Evolutionary conservation across 805 yeast species (phyloP).

Genomic region (Metschnikowia chrysomelidarum): DNA sequence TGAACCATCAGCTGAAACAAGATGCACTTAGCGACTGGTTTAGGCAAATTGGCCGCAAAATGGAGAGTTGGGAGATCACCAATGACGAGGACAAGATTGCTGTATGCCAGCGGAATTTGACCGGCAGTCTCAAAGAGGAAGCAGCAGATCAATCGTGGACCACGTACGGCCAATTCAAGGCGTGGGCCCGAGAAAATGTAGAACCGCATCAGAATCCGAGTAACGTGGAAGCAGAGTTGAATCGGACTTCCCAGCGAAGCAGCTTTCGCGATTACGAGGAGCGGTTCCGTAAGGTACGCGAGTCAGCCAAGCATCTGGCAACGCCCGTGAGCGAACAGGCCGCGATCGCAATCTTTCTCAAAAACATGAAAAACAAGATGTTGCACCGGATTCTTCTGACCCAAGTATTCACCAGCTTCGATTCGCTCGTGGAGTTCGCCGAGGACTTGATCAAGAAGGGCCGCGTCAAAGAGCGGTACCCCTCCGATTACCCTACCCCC

Average conservation of each 20-base stretch:
- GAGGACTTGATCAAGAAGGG: slow-evolving; percentile 4
- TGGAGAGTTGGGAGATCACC: slow-evolving; percentile 7
- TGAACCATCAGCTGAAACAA: background rate
- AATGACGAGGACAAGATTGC: slow-evolving; percentile 3
- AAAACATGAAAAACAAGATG: slow-evolving; percentile 3
- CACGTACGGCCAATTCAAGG: slow-evolving; percentile 1
- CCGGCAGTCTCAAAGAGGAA: slow-evolving; percentile 1
- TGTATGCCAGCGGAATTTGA: slow-evolving; percentile 5
- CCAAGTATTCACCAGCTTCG: slow-evolving; percentile 5
- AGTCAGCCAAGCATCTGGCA: background rate
- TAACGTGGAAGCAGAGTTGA: slow-evolving; percentile 1
- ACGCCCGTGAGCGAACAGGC: slow-evolving; percentile 4
- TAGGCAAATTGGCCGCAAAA: slow-evolving; percentile 1
- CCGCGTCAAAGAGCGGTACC: slow-evolving; percentile 5
- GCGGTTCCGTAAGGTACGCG: slow-evolving; percentile 1
- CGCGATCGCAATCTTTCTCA: slow-evolving; percentile 1
- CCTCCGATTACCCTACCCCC: slow-evolving; percentile 2
- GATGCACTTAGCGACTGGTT: slow-evolving; percentile 1
- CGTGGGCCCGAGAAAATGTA: slow-evolving; percentile 2
- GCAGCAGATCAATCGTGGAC: slow-evolving; percentile 1
- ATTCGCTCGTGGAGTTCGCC: slow-evolving; percentile 4
- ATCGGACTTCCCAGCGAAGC: background rate
- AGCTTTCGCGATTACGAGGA: slow-evolving; percentile 7
- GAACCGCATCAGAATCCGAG: background rate
- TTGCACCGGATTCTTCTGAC: slow-evolving; percentile 4